Evolutionary conservation across 2,329 filamentous ascomycete genomes (phyloP), one percentile per base, ranked within the genome.

Genomic region (Xylariaceae sp.): DNA sequence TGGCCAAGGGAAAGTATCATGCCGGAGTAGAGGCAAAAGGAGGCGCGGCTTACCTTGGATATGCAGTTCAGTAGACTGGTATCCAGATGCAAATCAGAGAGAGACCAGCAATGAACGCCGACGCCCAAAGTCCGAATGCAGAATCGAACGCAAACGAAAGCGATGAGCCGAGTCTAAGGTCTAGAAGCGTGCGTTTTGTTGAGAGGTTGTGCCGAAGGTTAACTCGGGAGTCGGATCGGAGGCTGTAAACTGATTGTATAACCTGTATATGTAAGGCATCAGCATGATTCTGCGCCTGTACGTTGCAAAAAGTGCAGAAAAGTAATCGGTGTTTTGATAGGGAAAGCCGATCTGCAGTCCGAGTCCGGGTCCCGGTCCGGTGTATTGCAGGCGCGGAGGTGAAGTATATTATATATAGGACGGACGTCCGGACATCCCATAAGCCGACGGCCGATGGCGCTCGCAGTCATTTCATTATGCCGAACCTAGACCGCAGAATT

Each of bases 21-120:
- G 11, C 42, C 44, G 42, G 37, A 39, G 17, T 17, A 17, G 49
- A 3, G 37, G 23, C 11, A 59, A 53, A 53, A 11, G 45, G 9
- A 23, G n/a, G 49, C 37, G 13, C 51, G 56, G 66, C 64, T 18
- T 68, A 67, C 64, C 23, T 64, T 55, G 57, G 51, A 55, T 63
- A 64, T 66, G 65, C 55, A 57, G 64, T 67, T 59, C 64, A 65
- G 66, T 55, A 54, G 59, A 65, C 64, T 65, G 63, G 68, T 71
- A 71, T 72, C 67, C 68, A 69, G 69, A 69, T 67, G 58, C 64
- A 67, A 70, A 68, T 68, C 64, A 68, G 67, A 70, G 59, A 61
- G 67, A 61, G 67, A 69, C 64, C 63, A 67, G 67, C 66, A 69
- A 68, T 67, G 61, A 73, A 73, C 70, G 69, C 70, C 71, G 67